A percentile compares a stretch with the other conserved stretches of the same genome.
Conservation (phyloP, 2,329 filamentous ascomycete species). For the Penicillium concentricum region DNA sequence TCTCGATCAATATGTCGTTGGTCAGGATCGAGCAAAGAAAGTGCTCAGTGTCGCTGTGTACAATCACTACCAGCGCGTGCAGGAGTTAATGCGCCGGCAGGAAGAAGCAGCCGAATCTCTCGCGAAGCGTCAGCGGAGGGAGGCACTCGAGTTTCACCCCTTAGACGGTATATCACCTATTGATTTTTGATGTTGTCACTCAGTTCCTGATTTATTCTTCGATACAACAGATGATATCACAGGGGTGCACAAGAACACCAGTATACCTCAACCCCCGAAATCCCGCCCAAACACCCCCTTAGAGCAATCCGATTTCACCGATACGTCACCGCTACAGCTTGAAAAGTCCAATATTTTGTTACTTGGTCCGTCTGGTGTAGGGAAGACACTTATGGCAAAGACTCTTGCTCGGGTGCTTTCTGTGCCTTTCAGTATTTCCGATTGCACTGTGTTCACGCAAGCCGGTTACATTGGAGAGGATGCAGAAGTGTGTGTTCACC, state of each 20-base stretch:
- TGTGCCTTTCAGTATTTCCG: conserved; percentile 91
- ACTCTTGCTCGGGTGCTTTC: conserved; percentile 90
- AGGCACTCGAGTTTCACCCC: conserved; percentile 68
- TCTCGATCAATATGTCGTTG: conserved; percentile 93
- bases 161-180: conserved; percentile 64
- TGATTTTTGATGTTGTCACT: neutral
- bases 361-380: conserved; percentile 88
- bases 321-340: conserved; percentile 66
- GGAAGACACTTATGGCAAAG: conserved; percentile 90
- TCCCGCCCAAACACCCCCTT: conserved; percentile 21
- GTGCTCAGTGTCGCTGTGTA: conserved; percentile 90
- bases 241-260: conserved; percentile 57
- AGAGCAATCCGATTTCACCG: conserved; percentile 47
- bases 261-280: conserved; percentile 33
- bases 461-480: conserved; percentile 98
- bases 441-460: conserved; percentile 94
- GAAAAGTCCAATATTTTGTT: conserved; percentile 95
- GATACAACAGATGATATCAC: conserved; percentile 57
- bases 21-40: conserved; percentile 89
- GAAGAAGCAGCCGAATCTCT: conserved; percentile 74
- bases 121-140: conserved; percentile 68
- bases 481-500: conserved; percentile 91
- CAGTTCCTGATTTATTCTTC: conserved; percentile 1
- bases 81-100: conserved; percentile 70
- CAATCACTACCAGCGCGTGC: conserved; percentile 90